phyloP scores from a whole-genome alignment of 176 grass and related monocot genomes.

The Paspalum notatum region DNA sequence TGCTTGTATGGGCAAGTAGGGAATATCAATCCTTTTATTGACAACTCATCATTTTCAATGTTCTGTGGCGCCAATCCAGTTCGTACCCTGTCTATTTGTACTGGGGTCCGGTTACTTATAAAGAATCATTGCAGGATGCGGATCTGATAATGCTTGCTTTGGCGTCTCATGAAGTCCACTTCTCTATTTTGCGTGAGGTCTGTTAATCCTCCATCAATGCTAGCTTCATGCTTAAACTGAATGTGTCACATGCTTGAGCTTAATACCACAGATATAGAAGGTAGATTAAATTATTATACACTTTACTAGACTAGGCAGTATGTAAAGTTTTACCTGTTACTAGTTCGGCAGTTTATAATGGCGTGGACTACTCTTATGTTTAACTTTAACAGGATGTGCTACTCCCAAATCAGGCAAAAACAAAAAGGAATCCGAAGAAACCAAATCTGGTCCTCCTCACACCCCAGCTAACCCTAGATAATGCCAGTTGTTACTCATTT shows the following conservation, averaged over 20 bases:
- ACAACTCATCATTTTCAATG: too few relatives aligned
- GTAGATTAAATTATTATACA: too few relatives aligned
- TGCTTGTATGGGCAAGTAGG: constrained; percentile 77
- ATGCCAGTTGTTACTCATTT: not conserved
- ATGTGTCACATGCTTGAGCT: too few relatives aligned
- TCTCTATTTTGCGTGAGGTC: constrained; percentile 76
- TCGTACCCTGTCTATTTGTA: not conserved
- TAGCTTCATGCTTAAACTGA: not conserved
- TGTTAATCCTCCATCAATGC: not conserved
- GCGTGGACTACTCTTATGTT: not conserved
- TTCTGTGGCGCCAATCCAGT: not conserved
- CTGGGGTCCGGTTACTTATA: too few relatives aligned
- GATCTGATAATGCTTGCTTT: constrained; percentile 88
- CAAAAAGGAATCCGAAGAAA: constrained; percentile 4
- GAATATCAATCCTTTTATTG: not conserved
- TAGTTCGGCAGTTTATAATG: too few relatives aligned
- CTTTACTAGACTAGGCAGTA: too few relatives aligned
- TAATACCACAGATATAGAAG: too few relatives aligned
- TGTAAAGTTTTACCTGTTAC: too few relatives aligned
- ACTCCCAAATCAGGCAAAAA: not conserved
- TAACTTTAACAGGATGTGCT: not conserved
- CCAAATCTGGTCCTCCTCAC: constrained; percentile 19
- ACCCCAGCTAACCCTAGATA: too few relatives aligned
- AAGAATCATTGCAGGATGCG: constrained; percentile 57
- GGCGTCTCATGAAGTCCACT: constrained; percentile 76